These are phyloP conservation scores for Staphylotrichum longicolle DNA, from an alignment of 495 filamentous ascomycete genomes.

Conservation along the genomic window DNA sequence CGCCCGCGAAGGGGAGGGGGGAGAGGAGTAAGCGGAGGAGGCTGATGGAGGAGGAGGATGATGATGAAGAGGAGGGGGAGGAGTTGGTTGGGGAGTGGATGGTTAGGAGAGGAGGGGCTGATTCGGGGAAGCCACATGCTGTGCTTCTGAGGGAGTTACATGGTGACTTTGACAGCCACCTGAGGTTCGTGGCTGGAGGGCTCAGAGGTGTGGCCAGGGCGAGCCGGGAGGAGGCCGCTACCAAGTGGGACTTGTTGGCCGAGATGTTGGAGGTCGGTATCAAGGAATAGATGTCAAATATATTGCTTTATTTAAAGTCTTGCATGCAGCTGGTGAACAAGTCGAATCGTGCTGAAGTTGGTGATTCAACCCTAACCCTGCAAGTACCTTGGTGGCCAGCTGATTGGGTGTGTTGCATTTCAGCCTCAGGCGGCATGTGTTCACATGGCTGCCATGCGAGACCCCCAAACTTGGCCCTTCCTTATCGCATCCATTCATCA, in stretches of 20 bases:
- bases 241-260: slow-evolving; percentile 58
- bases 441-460: too few species aligned
- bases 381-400: too few species aligned
- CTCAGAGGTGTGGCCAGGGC: slow-evolving; percentile 59
- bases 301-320: too few species aligned
- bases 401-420: neutral
- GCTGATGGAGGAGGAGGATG: slow-evolving; percentile 27
- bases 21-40: slow-evolving; percentile 16
- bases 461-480: neutral
- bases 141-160: slow-evolving; percentile 45
- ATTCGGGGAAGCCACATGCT: slow-evolving; percentile 33
- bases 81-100: slow-evolving; percentile 9
- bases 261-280: slow-evolving; percentile 58
- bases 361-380: too few species aligned
- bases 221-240: slow-evolving; percentile 48
- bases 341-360: too few species aligned
- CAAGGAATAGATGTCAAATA: slow-evolving; percentile 3
- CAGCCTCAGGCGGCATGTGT: neutral
- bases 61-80: slow-evolving; percentile 42
- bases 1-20: slow-evolving; percentile 16
- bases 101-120: neutral
- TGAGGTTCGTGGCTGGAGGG: slow-evolving; percentile 55
- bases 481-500: too few species aligned
- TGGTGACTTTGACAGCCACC: slow-evolving; percentile 48
- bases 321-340: too few species aligned